A percentile compares a stretch with the other conserved stretches of the same genome.
Evolutionary conservation across 2,329 filamentous ascomycete genomes (phyloP).

Genomic region (Orbilia oligospora): DNA sequence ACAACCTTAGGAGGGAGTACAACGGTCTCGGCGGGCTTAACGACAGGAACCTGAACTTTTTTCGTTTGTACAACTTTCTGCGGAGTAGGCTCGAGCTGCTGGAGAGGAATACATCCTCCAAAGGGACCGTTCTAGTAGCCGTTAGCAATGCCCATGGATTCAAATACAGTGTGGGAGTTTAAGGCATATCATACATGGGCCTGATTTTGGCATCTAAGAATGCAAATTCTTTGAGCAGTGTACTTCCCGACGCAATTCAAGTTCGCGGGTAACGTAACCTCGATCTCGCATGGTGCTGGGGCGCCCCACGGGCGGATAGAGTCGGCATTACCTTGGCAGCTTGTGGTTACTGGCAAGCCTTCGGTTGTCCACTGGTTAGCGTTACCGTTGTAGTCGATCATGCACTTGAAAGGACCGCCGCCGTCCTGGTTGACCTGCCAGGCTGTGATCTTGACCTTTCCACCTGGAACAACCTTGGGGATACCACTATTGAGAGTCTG

Average conservation of each 20-base stretch:
- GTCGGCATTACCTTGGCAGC: neutral
- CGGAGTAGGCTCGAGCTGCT: too few species aligned
- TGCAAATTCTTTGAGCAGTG: neutral
- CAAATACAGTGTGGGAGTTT: too few species aligned
- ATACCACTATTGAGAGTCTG: slow-evolving; percentile 63
- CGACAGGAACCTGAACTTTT: too few species aligned
- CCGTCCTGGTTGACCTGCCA: slow-evolving; percentile 73
- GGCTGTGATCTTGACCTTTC: slow-evolving; percentile 70
- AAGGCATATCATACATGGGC: too few species aligned
- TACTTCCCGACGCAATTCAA: slow-evolving; percentile 9
- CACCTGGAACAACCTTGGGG: slow-evolving; percentile 70
- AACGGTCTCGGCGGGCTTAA: too few species aligned
- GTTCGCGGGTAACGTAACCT: neutral
- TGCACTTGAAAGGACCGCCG: slow-evolving; percentile 73
- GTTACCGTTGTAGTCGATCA: slow-evolving; percentile 70
- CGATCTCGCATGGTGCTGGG: neutral
- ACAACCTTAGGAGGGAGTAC: too few species aligned
- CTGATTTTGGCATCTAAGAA: slow-evolving; percentile 18
- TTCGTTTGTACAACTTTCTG: too few species aligned
- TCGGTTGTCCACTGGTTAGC: neutral
- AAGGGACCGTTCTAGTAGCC: too few species aligned
- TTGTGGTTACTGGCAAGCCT: neutral
- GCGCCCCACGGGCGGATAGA: slow-evolving; percentile 2
- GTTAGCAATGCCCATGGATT: too few species aligned
- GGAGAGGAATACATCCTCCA: too few species aligned